Evolutionary conservation across 345 rosid genomes (phyloP).

Genomic region (Angophora floribunda): DNA sequence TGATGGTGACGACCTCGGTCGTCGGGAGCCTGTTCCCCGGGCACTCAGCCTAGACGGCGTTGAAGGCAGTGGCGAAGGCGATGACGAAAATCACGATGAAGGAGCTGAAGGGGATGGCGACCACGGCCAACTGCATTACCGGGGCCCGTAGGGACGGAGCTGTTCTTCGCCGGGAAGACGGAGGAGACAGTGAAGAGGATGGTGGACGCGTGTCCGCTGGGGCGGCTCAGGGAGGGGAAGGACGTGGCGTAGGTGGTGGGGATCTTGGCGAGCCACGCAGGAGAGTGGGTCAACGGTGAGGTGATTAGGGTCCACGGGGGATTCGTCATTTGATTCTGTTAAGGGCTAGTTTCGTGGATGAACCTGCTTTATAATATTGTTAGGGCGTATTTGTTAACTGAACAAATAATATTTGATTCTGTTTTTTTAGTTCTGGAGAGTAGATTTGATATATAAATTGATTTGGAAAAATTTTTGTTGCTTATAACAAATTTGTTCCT

Average conservation of each 20-base stretch:
- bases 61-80: constrained; percentile 45
- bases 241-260: constrained; percentile 40
- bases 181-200: constrained; percentile 29
- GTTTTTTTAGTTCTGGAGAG: too few species aligned
- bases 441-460: too few species aligned
- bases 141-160: constrained; percentile 43
- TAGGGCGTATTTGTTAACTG: too few species aligned
- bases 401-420: too few species aligned
- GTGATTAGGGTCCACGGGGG: constrained; percentile 43
- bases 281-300: constrained; percentile 60
- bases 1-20: constrained; percentile 23
- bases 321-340: constrained; percentile 5
- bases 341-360: neutral
- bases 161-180: constrained; percentile 37
- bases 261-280: constrained; percentile 33
- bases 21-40: constrained; percentile 31
- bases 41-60: constrained; percentile 38
- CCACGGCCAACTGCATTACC: constrained; percentile 44
- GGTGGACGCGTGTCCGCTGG: constrained; percentile 26
- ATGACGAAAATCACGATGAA: constrained; percentile 38
- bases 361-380: too few species aligned
- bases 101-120: constrained; percentile 46
- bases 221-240: constrained; percentile 32
- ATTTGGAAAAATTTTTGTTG: too few species aligned
- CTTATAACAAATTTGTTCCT: too few species aligned